Evolutionary conservation across 164 flowering plant species (phyloP).

Genomic region (Stephania cephalantha): DNA sequence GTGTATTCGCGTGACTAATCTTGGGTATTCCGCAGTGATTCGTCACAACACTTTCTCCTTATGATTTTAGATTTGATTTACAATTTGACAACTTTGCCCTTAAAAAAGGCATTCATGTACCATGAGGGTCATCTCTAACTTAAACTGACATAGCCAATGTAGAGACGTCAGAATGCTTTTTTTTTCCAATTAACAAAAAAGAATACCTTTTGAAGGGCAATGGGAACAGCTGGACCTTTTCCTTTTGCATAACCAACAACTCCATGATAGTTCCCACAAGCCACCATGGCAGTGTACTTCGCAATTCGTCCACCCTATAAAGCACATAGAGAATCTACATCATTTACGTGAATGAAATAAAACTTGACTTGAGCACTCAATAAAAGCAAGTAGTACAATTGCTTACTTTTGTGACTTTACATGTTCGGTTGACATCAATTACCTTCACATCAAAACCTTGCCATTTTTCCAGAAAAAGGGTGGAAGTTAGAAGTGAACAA

Average conservation of each 20-base stretch:
- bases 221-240: slow-evolving; percentile 70
- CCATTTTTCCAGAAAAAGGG: slow-evolving; percentile 22
- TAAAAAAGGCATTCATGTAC: background rate
- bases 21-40: too few species aligned
- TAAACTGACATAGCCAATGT: background rate
- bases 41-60: too few species aligned
- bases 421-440: slow-evolving; percentile 71
- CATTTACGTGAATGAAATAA: slow-evolving; percentile 4
- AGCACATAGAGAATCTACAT: slow-evolving; percentile 7
- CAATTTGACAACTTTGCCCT: background rate
- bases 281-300: slow-evolving; percentile 70
- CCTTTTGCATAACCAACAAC: slow-evolving; percentile 88
- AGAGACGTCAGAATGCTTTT: slow-evolving; percentile 14
- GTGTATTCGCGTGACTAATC: too few species aligned
- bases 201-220: slow-evolving; percentile 85
- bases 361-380: background rate
- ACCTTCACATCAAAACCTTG: slow-evolving; percentile 92
- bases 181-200: background rate
- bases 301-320: slow-evolving; percentile 76
- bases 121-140: background rate
- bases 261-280: slow-evolving; percentile 91
- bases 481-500: background rate
- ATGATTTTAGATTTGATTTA: too few species aligned
- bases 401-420: slow-evolving; percentile 89
- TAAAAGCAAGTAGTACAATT: slow-evolving; percentile 5